phyloP scores from a whole-genome alignment of 257 asterid genomes.

The Gentiana dahurica region DNA sequence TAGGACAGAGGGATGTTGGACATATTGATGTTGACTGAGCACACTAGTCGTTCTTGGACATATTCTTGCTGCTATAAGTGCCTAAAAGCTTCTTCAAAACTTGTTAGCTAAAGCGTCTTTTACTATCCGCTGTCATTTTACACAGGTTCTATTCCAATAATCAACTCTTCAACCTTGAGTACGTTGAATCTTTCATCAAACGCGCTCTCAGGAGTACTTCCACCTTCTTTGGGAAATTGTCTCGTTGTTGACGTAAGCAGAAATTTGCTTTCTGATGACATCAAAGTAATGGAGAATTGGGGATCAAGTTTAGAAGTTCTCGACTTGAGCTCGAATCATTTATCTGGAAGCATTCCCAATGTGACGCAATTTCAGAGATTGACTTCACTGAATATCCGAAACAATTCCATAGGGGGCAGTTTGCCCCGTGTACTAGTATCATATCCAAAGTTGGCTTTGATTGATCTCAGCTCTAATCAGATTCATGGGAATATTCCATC shows the following conservation, averaged over 20 bases:
- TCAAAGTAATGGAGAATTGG: conserved; percentile 48
- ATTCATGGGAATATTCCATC: conserved; percentile 57
- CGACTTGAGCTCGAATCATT: conserved; percentile 72
- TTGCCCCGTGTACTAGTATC: conserved; percentile 39
- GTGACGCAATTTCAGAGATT: conserved; percentile 46
- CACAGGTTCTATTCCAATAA: conserved; percentile 53
- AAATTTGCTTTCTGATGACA: conserved; percentile 45
- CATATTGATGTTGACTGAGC: too few relatives aligned
- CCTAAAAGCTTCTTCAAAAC: neutral
- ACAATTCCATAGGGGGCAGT: conserved; percentile 56
- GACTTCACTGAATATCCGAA: conserved; percentile 38
- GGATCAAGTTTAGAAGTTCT: conserved; percentile 41
- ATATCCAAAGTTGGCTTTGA: conserved; percentile 30
- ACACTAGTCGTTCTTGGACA: too few relatives aligned
- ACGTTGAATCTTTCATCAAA: conserved; percentile 70
- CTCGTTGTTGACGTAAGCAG: conserved; percentile 55
- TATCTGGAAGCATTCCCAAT: conserved; percentile 62
- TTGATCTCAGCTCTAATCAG: conserved; percentile 69
- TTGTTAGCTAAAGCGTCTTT: neutral
- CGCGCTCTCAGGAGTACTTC: conserved; percentile 55
- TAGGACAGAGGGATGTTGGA: too few relatives aligned
- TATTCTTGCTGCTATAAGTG: neutral
- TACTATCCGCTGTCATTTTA: conserved; percentile 15
- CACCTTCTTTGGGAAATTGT: conserved; percentile 59
- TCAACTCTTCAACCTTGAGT: conserved; percentile 59